phyloP scores from a whole-genome alignment of 2,329 filamentous ascomycete species.

The Coniochaeta pulveracea region DNA sequence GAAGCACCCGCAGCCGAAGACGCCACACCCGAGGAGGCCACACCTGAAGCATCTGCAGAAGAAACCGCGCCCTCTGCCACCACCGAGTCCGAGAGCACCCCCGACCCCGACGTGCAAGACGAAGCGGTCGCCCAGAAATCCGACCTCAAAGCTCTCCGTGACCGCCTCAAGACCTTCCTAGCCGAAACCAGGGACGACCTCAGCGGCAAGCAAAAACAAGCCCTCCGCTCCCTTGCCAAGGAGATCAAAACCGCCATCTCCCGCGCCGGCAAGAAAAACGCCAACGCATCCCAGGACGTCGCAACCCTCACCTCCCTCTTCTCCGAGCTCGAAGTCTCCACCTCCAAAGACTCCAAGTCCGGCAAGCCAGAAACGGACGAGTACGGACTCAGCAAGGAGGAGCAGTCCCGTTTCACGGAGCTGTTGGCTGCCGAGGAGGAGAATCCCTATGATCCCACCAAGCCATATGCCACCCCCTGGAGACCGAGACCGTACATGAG shows the following conservation, averaged over 20 bases:
- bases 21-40: slow-evolving; percentile 8
- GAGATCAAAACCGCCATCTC: slow-evolving; percentile 52
- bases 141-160: slow-evolving; percentile 38
- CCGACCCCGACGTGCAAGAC: neutral
- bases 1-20: slow-evolving; percentile 13
- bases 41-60: slow-evolving; percentile 10
- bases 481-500: slow-evolving; percentile 75
- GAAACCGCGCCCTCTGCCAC: neutral
- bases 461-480: slow-evolving; percentile 91
- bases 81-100: neutral
- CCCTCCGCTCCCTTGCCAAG: slow-evolving; percentile 61
- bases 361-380: slow-evolving; percentile 2
- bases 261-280: slow-evolving; percentile 26
- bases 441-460: slow-evolving; percentile 64
- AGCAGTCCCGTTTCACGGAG: slow-evolving; percentile 38
- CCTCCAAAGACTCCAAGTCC: neutral
- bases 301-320: slow-evolving; percentile 42
- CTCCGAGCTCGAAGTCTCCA: slow-evolving; percentile 1
- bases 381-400: slow-evolving; percentile 35
- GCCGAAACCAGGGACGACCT: slow-evolving; percentile 24
- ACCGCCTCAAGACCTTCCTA: slow-evolving; percentile 24
- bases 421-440: slow-evolving; percentile 54
- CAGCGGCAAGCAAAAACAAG: slow-evolving; percentile 62
- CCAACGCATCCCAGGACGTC: slow-evolving; percentile 31
- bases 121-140: slow-evolving; percentile 6